These are phyloP conservation scores for Fusarium nisikadoi DNA, from an alignment of 2,329 filamentous ascomycete genomes.

Conservation along the genomic window DNA sequence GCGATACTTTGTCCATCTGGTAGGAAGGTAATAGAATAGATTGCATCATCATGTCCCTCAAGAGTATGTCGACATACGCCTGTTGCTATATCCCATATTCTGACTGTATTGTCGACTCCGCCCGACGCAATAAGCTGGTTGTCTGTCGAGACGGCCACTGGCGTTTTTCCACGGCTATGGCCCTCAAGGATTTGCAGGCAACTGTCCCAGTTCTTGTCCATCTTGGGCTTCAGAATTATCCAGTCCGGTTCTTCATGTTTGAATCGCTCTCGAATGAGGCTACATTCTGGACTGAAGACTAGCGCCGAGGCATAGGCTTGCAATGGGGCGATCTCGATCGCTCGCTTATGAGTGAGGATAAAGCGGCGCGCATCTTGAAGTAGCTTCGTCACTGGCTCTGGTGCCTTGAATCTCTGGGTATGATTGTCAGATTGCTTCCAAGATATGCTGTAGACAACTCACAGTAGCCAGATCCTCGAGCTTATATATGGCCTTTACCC, in stretches of 20 bases:
- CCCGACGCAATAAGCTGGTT: fast-evolving
- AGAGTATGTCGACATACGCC: fast-evolving
- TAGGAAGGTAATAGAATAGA: fast-evolving
- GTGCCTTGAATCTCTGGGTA: fast-evolving
- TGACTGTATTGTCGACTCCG: fast-evolving
- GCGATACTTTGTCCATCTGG: fast-evolving
- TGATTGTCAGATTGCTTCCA: fast-evolving
- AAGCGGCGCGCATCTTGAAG: background rate
- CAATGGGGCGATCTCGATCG: background rate
- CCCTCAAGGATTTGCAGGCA: background rate
- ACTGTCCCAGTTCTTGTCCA: fast-evolving
- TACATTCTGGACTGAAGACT: background rate
- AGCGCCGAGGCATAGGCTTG: background rate
- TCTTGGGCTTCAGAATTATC: fast-evolving
- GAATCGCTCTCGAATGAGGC: fast-evolving
- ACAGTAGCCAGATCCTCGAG: fast-evolving
- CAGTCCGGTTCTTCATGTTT: background rate
- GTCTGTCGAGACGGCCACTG: fast-evolving
- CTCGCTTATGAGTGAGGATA: fast-evolving
- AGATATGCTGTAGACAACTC: fast-evolving
- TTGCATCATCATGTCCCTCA: fast-evolving
- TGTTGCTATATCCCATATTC: background rate
- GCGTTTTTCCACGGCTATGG: fast-evolving
- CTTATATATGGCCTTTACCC: fast-evolving
- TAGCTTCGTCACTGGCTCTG: fast-evolving